A percentile compares a stretch with the other conserved stretches of the same genome.
phyloP scores from a whole-genome alignment of 1,139 yeast species.

The Debaryomyces coudertii region DNA sequence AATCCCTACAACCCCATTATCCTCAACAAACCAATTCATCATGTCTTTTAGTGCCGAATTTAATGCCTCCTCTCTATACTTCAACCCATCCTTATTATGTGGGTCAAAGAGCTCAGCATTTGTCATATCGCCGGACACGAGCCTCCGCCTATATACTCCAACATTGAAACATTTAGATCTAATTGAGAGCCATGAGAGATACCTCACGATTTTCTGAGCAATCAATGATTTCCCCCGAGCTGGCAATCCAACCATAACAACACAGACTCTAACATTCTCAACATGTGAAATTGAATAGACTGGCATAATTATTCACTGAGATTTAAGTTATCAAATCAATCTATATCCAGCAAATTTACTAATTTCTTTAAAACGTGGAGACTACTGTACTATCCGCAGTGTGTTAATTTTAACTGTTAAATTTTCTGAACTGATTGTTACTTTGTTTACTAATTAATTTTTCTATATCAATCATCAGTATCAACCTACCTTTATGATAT shows the following conservation, averaged over 20 bases:
- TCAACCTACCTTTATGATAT: neutral
- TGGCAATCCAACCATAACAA: constrained; percentile 75
- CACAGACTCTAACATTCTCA: constrained; percentile 72
- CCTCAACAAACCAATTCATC: constrained; percentile 83
- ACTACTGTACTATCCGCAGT: neutral
- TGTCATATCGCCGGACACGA: constrained; percentile 35
- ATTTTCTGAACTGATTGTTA: neutral
- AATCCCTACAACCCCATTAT: constrained; percentile 86
- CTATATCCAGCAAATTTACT: neutral
- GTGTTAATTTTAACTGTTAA: neutral
- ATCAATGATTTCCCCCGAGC: constrained; percentile 79
- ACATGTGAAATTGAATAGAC: constrained; percentile 73
- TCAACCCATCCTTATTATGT: constrained; percentile 62
- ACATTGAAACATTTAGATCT: constrained; percentile 88
- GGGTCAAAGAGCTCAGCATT: constrained; percentile 80
- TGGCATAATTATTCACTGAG: constrained; percentile 50
- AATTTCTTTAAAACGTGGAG: constrained; percentile 6
- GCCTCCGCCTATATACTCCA: constrained; percentile 75
- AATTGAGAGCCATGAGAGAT: constrained; percentile 88
- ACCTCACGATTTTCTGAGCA: constrained; percentile 83
- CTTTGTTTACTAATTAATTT: neutral
- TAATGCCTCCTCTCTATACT: constrained; percentile 70
- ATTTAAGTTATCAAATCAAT: neutral
- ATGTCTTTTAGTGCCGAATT: constrained; percentile 76
- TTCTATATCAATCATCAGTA: neutral